Conservation (phyloP, 2,329 filamentous ascomycete species). For the Aspergillus clavatus region DNA sequence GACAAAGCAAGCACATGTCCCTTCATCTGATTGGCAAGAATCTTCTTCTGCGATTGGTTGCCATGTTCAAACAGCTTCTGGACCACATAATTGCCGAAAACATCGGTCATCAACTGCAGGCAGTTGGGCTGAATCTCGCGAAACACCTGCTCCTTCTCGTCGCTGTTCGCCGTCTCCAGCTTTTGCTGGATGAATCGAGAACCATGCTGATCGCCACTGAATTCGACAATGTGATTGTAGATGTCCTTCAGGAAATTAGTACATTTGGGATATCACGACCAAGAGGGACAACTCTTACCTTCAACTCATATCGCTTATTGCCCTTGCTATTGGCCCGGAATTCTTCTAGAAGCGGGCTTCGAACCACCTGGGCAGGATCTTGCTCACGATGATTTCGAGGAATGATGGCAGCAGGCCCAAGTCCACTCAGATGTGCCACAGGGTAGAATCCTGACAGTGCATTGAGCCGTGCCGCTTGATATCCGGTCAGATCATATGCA, state of each 20-base stretch:
- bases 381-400: conserved; percentile 51
- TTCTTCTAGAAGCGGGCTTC: conserved; percentile 72
- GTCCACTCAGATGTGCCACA: conserved; percentile 26
- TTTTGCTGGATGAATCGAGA: conserved; percentile 95
- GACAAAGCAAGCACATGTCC: conserved; percentile 76
- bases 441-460: conserved; percentile 36
- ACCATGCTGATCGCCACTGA: conserved; percentile 91
- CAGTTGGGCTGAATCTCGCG: conserved; percentile 79
- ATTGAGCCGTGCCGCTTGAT: conserved; percentile 30
- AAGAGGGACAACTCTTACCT: conserved; percentile 42
- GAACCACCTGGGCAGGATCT: conserved; percentile 56
- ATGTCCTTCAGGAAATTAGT: conserved; percentile 57
- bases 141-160: conserved; percentile 91
- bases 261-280: conserved; percentile 2
- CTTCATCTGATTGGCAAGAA: conserved; percentile 80
- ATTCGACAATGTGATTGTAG: conserved; percentile 82
- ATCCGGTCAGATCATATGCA: conserved; percentile 32
- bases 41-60: conserved; percentile 86
- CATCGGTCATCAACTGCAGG: conserved; percentile 86
- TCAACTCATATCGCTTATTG: conserved; percentile 73
- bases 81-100: conserved; percentile 97
- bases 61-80: conserved; percentile 98
- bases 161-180: conserved; percentile 85
- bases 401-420: conserved; percentile 32
- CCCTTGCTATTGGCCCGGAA: conserved; percentile 70